Evolutionary conservation across 768 basidiomycete species (phyloP).

Genomic region (Calocera viscosa): DNA sequence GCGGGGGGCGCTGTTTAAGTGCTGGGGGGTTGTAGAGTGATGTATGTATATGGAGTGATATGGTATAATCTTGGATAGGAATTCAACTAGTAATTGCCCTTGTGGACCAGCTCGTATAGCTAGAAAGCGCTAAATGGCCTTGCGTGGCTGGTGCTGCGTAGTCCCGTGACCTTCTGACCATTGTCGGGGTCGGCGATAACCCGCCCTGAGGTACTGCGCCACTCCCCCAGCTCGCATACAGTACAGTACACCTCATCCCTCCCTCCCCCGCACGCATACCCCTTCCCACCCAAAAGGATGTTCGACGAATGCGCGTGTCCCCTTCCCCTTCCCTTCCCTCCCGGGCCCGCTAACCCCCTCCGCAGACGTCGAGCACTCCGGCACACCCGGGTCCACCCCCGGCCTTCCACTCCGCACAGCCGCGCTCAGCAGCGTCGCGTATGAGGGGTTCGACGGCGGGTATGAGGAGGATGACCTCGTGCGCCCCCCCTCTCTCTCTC

Average conservation of each 20-base stretch:
- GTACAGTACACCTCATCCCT: not conserved
- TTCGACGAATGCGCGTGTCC: slow-evolving; percentile 18
- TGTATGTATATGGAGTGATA: too few species aligned
- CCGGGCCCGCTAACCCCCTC: not conserved
- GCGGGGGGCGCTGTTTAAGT: too few species aligned
- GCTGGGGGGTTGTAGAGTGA: too few species aligned
- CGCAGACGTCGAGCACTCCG: slow-evolving; percentile 77
- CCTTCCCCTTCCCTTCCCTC: not conserved
- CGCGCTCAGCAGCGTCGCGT: slow-evolving; percentile 50
- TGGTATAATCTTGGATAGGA: too few species aligned
- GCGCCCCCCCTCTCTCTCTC: slow-evolving; percentile 9
- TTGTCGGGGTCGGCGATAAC: too few species aligned
- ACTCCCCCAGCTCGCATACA: too few species aligned
- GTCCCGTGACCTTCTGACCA: too few species aligned
- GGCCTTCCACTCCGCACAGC: slow-evolving; percentile 26
- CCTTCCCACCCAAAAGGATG: slow-evolving; percentile 11
- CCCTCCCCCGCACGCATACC: not conserved
- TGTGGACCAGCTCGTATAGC: too few species aligned
- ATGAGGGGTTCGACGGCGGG: slow-evolving; percentile 79
- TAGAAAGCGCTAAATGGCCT: too few species aligned
- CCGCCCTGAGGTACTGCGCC: too few species aligned
- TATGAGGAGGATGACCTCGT: slow-evolving; percentile 29
- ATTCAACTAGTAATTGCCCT: too few species aligned
- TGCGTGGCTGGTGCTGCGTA: too few species aligned
- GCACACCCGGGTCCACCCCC: slow-evolving; percentile 31